Percentiles rank a stretch among this genome's conserved stretches.
phyloP scores from a whole-genome alignment of 352 stramenopile species.

The Globisporangium splendens region DNA sequence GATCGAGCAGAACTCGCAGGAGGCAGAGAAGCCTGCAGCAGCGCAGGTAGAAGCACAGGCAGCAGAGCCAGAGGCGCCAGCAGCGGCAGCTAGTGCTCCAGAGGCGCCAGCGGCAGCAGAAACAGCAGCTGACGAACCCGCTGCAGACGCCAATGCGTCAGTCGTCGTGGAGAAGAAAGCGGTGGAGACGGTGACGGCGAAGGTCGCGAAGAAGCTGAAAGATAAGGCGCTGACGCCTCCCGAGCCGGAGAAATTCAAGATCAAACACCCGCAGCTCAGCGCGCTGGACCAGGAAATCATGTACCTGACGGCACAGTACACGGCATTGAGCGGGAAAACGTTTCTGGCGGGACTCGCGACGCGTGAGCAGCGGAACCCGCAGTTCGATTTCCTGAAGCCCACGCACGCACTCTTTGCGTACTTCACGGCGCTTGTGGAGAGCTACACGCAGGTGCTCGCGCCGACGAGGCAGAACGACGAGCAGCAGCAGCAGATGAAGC shows the following conservation, averaged over 20 bases:
- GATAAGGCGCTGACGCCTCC: conserved; percentile 73
- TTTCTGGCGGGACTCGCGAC: conserved; percentile 94
- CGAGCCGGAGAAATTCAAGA: conserved; percentile 69
- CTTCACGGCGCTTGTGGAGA: conserved; percentile 97
- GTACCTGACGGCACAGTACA: conserved; percentile 98
- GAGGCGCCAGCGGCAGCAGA: conserved; percentile 3
- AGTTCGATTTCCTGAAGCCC: conserved; percentile 98
- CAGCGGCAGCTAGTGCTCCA: background rate
- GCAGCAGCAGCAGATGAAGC: conserved; percentile 53
- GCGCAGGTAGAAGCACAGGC: conserved; percentile 19
- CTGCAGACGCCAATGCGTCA: conserved; percentile 19
- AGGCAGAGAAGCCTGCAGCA: conserved; percentile 3
- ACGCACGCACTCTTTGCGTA: conserved; percentile 97
- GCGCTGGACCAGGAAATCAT: conserved; percentile 96
- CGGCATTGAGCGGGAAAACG: conserved; percentile 91
- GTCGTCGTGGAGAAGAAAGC: conserved; percentile 86
- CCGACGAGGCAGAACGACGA: conserved; percentile 25
- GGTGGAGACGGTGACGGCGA: conserved; percentile 74
- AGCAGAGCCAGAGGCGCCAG: conserved; percentile 19
- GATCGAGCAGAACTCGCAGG: conserved; percentile 41
- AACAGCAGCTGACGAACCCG: conserved; percentile 21
- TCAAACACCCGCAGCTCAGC: conserved; percentile 89
- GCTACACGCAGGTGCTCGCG: conserved; percentile 90
- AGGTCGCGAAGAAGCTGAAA: conserved; percentile 91
- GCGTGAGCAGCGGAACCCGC: conserved; percentile 95